Base-by-base conservation (phyloP, 1,139 yeast genomes). In the Blastobotrys petasosporus region DNA sequence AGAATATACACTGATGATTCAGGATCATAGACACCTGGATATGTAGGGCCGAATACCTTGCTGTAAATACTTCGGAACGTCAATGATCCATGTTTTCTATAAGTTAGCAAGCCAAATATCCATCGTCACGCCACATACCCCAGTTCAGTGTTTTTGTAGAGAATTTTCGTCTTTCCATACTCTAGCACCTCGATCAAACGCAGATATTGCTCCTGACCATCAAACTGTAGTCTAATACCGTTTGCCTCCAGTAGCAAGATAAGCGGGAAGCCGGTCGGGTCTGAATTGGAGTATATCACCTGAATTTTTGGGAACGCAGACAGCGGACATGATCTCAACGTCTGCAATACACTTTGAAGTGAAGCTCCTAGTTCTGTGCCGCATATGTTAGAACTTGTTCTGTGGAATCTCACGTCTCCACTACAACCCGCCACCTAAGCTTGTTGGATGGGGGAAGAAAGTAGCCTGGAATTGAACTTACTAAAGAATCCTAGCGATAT, bases 31-130 rank as follows among this genome's bases (percentile, higher is more conserved):
- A 37, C 41, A 2, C 66, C 65, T 3, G 67, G 65, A 42, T 61
- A 62, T 4, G 67, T 61, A 1, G 67, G 67, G 2, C 67, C 67
- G 49, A 63, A 60, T n/a, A 55, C 48, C 47, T 59, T 59, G 46
- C 53, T 51, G 46, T 63, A 63, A 16, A 63, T 54, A 32, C 53
- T 56, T 12, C 56, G 51, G 47, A 61, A 62, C 11, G 56, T 48
- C 15, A 52, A 49, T 2, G 52, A 12, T 3, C 57, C 57, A 16
- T 54, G 54, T 28, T 50, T 49, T 25, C 38, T 35, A 13, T 8
- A 15, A 4, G 29, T 35, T 20, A 20, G 25, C 25, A 23, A 13
- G 9, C 20, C n/a, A 17, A 4, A 12, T 35, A 16, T 20, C 28
- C 4, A 17, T 17, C 4, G 15, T 16, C 4, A 16, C 29, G 6